phyloP scores from a whole-genome alignment of 768 basidiomycete species.

The Suillus sp. region DNA sequence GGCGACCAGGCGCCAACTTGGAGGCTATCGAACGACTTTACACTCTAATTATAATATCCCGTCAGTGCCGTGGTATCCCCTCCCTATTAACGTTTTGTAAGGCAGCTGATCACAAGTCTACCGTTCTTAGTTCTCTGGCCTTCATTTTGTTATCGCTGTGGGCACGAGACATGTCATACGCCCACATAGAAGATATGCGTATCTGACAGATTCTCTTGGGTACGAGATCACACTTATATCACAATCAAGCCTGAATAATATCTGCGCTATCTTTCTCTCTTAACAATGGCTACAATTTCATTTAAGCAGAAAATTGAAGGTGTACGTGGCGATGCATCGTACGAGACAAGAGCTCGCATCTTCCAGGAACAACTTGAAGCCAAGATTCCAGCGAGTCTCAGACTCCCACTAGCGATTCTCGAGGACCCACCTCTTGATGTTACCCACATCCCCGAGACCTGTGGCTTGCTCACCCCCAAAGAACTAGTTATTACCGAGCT shows the following conservation, averaged over 20 bases:
- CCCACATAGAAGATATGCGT: not conserved
- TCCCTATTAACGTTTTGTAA: too few relatives aligned
- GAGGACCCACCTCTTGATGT: constrained; percentile 34
- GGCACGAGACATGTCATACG: constrained; percentile 3
- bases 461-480: constrained; percentile 33
- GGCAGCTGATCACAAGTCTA: not conserved
- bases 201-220: not conserved
- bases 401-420: constrained; percentile 20
- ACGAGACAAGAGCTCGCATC: constrained; percentile 21
- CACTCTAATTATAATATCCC: not conserved
- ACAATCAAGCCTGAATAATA: not conserved
- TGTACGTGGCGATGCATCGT: constrained; percentile 25
- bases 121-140: not conserved
- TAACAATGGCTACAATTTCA: constrained; percentile 16
- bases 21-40: not conserved
- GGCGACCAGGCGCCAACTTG: not conserved
- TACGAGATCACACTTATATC: not conserved
- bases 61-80: not conserved
- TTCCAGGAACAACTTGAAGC: constrained; percentile 24
- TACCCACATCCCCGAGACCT: constrained; percentile 33
- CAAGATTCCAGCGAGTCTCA: constrained; percentile 26
- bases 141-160: not conserved
- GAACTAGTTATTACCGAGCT: constrained; percentile 38
- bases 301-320: constrained; percentile 26
- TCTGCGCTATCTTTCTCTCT: not conserved